These are phyloP conservation scores for Trichoderma lentiforme DNA, from an alignment of 2,329 filamentous ascomycete species.

Conservation along the genomic window DNA sequence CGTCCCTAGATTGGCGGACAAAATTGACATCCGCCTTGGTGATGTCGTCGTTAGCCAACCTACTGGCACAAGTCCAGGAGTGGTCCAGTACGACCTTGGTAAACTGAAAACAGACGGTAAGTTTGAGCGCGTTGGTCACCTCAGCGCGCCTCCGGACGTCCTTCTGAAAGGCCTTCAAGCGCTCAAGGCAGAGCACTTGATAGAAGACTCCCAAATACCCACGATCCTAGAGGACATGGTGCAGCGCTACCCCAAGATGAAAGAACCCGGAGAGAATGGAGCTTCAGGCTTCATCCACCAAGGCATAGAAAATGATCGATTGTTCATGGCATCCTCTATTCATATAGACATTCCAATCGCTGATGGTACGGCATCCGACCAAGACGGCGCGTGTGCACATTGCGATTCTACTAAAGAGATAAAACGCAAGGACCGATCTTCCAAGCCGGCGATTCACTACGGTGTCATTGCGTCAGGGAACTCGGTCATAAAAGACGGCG, in stretches of 20 bases:
- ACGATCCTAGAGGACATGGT: neutral
- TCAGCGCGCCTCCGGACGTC: neutral
- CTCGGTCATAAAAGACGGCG: neutral
- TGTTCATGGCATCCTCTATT: neutral
- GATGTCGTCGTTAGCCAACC: neutral
- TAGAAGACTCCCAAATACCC: neutral
- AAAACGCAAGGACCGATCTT: neutral
- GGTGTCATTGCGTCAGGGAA: neutral
- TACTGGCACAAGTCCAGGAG: neutral
- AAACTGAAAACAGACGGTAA: neutral
- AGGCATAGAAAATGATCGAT: neutral
- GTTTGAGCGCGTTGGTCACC: neutral
- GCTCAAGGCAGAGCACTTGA: neutral
- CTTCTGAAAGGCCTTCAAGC: neutral
- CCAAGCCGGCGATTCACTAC: neutral
- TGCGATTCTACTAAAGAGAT: neutral
- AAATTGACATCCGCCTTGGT: neutral
- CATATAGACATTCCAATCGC: neutral
- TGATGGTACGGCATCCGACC: neutral
- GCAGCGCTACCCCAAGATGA: neutral
- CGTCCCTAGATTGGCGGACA: neutral
- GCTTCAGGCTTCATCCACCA: neutral
- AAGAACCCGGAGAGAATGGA: neutral
- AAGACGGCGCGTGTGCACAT: neutral
- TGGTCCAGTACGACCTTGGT: neutral